These are phyloP conservation scores for Cordia subcordata DNA, from an alignment of 257 asterid genomes.

Conservation along the genomic window DNA sequence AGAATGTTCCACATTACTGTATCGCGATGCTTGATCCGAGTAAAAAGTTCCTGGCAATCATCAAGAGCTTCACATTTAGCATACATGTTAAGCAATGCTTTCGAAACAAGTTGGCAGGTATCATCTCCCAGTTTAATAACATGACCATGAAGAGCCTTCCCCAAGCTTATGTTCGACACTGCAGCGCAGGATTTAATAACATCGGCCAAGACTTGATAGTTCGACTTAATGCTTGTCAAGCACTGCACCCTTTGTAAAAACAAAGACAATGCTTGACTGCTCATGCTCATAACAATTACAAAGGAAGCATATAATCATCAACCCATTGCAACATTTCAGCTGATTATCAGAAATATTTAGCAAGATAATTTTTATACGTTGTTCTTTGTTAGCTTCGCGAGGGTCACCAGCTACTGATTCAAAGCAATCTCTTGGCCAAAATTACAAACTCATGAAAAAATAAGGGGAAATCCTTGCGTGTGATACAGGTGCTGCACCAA, in stretches of 20 bases:
- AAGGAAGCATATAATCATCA: too few relatives aligned
- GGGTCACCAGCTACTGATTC: too few relatives aligned
- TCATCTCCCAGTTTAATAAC: constrained; percentile 55
- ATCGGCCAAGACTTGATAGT: constrained; percentile 44
- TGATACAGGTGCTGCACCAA: too few relatives aligned
- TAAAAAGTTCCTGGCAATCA: constrained; percentile 52
- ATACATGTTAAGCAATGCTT: constrained; percentile 79
- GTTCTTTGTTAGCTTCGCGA: too few relatives aligned
- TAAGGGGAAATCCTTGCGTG: too few relatives aligned
- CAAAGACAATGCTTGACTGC: constrained; percentile 36
- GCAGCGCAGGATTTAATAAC: constrained; percentile 61
- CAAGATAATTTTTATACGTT: too few relatives aligned
- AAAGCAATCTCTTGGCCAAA: too few relatives aligned
- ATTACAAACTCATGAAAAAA: too few relatives aligned
- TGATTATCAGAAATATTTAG: too few relatives aligned
- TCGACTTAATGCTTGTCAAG: constrained; percentile 24
- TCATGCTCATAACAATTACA: constrained; percentile 2
- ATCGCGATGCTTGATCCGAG: constrained; percentile 36
- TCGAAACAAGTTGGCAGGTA: constrained; percentile 46
- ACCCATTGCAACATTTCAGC: too few relatives aligned
- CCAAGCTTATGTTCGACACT: constrained; percentile 29
- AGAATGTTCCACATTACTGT: constrained; percentile 74
- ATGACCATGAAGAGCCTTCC: constrained; percentile 54
- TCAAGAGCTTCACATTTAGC: constrained; percentile 63
- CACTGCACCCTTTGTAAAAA: constrained; percentile 29